Conservation (phyloP, 148 eudicot species). For the Pouteria glomerata region DNA sequence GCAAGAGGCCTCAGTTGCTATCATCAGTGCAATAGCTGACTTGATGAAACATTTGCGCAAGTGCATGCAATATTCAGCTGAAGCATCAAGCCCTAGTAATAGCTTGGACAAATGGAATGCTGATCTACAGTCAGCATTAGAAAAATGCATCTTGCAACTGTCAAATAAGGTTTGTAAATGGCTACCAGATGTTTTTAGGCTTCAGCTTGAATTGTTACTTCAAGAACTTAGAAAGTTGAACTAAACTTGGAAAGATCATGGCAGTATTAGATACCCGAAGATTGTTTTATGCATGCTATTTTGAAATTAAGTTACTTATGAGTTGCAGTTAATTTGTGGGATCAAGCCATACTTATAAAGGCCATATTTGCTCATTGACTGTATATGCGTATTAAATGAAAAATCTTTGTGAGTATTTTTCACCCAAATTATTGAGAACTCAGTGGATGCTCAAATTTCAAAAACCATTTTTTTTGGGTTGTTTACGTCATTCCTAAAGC, state of each 20-base stretch:
- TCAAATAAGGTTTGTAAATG: conserved; percentile 55
- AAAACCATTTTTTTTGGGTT: neutral
- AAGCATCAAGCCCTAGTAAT: conserved; percentile 40
- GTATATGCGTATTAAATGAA: neutral
- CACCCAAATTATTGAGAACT: neutral
- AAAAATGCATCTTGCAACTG: conserved; percentile 66
- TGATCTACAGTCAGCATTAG: conserved; percentile 69
- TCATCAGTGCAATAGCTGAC: conserved; percentile 71
- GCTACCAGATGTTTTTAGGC: neutral
- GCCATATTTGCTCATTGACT: neutral
- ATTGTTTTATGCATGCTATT: neutral
- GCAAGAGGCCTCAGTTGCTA: conserved; percentile 50
- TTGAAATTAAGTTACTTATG: neutral
- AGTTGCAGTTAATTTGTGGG: neutral
- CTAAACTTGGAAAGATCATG: neutral
- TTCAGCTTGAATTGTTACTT: neutral
- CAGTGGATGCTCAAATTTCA: neutral
- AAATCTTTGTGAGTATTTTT: neutral
- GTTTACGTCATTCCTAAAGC: neutral
- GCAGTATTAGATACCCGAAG: conserved; percentile 2
- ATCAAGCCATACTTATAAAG: neutral
- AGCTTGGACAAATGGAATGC: conserved; percentile 45
- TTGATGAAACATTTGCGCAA: conserved; percentile 68
- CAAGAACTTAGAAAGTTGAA: neutral
- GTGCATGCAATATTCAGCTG: conserved; percentile 66